These are phyloP conservation scores for Keqinozyma sinolaborantium DNA, from an alignment of 1,139 yeast species.

Conservation along the genomic window DNA sequence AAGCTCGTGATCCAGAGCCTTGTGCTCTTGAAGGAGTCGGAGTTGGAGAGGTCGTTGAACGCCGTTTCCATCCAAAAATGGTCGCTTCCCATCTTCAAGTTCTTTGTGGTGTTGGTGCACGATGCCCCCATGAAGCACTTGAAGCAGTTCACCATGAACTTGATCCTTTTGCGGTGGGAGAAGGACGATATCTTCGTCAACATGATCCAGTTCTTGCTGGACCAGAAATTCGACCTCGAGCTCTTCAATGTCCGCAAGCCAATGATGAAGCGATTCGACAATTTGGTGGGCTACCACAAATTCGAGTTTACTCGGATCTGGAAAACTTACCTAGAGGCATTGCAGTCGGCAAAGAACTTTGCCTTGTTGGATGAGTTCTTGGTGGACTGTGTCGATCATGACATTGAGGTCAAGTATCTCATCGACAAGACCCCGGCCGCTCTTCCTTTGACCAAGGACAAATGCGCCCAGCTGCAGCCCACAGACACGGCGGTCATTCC, in stretches of 20 bases:
- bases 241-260: constrained; percentile 15
- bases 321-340: constrained; percentile 8
- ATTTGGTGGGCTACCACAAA: constrained; percentile 12
- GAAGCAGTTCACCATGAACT: constrained; percentile 18
- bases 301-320: constrained; percentile 14
- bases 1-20: constrained; percentile 33
- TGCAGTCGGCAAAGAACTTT: constrained; percentile 5
- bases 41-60: constrained; percentile 19
- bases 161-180: constrained; percentile 16
- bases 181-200: constrained; percentile 14
- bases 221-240: constrained; percentile 18
- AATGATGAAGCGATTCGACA: constrained; percentile 12
- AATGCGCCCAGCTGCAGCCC: background rate
- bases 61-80: constrained; percentile 23
- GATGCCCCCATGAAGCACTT: constrained; percentile 32
- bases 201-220: constrained; percentile 18
- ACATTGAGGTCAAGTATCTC: constrained; percentile 5
- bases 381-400: constrained; percentile 6
- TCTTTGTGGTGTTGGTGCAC: constrained; percentile 28
- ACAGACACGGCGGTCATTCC: background rate
- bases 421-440: constrained; percentile 7
- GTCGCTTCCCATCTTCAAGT: constrained; percentile 28
- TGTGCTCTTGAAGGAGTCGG: constrained; percentile 25
- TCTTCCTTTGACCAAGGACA: constrained; percentile 7
- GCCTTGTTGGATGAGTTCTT: constrained; percentile 10